Evolutionary conservation across 2,329 filamentous ascomycete species (phyloP).

Genomic region (Cladosporium sp.): DNA sequence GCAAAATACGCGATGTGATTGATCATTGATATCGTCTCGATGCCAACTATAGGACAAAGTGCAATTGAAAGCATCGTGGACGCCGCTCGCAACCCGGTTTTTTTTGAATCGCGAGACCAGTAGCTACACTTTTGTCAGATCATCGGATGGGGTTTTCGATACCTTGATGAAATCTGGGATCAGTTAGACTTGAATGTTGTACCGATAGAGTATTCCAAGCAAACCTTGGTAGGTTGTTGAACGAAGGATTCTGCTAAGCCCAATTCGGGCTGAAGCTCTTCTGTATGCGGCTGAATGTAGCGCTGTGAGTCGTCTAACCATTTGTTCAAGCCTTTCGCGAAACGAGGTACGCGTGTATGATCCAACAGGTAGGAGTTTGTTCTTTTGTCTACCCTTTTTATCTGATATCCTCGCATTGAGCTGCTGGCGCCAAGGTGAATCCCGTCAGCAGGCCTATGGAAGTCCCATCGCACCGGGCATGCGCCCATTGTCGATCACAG

Average conservation of each 20-base stretch:
- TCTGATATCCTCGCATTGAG: background rate
- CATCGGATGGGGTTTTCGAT: background rate
- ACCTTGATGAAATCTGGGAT: background rate
- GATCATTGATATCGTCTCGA: background rate
- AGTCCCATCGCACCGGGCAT: slow-evolving; percentile 41
- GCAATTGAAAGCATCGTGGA: background rate
- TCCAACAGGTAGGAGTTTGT: background rate
- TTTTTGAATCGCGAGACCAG: background rate
- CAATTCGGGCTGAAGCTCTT: slow-evolving; percentile 4
- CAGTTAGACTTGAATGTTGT: background rate
- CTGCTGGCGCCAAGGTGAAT: background rate
- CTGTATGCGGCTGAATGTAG: slow-evolving; percentile 3
- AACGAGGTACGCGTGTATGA: background rate
- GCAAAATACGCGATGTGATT: background rate
- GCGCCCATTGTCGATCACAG: slow-evolving; percentile 46
- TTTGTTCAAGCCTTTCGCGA: background rate
- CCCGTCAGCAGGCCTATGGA: slow-evolving; percentile 21
- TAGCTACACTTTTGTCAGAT: background rate
- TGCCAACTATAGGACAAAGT: background rate
- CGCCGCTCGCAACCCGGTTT: too few species aligned
- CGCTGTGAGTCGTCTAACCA: background rate
- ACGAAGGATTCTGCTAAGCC: slow-evolving; percentile 10
- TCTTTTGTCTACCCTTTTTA: background rate
- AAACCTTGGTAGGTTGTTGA: background rate
- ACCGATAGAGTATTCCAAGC: background rate